A percentile compares a stretch with the other conserved stretches of the same genome.
These are phyloP conservation scores for Lasiosphaeria hispida DNA, from an alignment of 495 filamentous ascomycete species.

Conservation along the genomic window DNA sequence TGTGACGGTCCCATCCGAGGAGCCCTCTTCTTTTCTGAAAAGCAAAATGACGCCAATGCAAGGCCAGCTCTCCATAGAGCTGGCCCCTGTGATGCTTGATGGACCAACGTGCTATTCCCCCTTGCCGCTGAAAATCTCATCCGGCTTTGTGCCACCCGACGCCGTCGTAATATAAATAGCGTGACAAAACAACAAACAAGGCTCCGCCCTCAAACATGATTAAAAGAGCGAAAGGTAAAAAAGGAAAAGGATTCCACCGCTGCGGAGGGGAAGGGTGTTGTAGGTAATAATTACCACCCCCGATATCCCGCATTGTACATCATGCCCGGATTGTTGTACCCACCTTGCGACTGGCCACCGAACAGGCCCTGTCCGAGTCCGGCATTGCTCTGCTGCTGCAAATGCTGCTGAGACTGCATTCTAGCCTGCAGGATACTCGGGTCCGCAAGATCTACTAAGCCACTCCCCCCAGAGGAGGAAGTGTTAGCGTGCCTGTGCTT, in stretches of 20 bases:
- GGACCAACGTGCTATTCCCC: slow-evolving; percentile 18
- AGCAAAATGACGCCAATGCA: slow-evolving; percentile 35
- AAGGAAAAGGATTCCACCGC: slow-evolving; percentile 21
- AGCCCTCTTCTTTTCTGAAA: slow-evolving; percentile 18
- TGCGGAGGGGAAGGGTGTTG: not conserved
- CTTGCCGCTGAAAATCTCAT: slow-evolving; percentile 17
- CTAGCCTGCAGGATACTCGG: slow-evolving; percentile 98
- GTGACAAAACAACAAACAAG: slow-evolving; percentile 30
- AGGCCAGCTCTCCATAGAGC: slow-evolving; percentile 19
- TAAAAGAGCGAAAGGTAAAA: slow-evolving; percentile 21
- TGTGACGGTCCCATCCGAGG: slow-evolving; percentile 1
- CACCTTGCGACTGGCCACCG: slow-evolving; percentile 94
- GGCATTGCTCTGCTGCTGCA: slow-evolving; percentile 68
- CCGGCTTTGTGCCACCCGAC: slow-evolving; percentile 23
- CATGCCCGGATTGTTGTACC: slow-evolving; percentile 88
- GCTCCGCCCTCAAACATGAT: slow-evolving; percentile 15
- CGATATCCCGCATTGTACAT: slow-evolving; percentile 78
- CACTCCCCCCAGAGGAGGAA: slow-evolving; percentile 97
- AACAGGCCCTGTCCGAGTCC: slow-evolving; percentile 86
- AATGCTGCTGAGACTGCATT: slow-evolving; percentile 86
- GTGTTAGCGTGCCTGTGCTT: slow-evolving; percentile 99
- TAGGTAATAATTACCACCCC: slow-evolving; percentile 59
- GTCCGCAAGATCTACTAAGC: slow-evolving; percentile 99
- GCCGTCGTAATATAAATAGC: slow-evolving; percentile 33
- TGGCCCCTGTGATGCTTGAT: slow-evolving; percentile 25